phyloP scores from a whole-genome alignment of 805 yeast genomes.

The Myxozyma monticola region DNA sequence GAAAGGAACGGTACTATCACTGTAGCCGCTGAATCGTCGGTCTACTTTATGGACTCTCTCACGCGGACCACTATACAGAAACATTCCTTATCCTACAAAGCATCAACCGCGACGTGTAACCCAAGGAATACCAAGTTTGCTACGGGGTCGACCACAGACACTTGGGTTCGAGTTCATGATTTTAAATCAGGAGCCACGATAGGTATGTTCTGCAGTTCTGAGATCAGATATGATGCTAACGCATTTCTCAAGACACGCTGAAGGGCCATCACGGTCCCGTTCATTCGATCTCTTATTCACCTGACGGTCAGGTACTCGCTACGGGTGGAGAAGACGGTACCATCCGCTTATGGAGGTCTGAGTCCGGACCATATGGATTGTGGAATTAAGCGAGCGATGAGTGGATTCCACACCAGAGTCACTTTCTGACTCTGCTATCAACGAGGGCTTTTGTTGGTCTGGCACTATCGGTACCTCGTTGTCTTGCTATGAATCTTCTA shows the following conservation, averaged over 20 bases:
- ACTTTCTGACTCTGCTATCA: too few species aligned
- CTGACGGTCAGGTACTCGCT: slow-evolving; percentile 32
- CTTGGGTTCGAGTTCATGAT: slow-evolving; percentile 39
- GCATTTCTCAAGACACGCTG: slow-evolving; percentile 17
- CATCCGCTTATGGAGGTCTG: slow-evolving; percentile 31
- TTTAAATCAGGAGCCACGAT: slow-evolving; percentile 15
- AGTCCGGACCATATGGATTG: slow-evolving; percentile 37
- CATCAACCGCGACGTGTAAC: slow-evolving; percentile 34
- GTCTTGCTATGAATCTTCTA: too few species aligned
- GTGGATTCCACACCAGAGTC: too few species aligned
- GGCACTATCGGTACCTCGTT: too few species aligned
- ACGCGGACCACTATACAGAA: slow-evolving; percentile 26
- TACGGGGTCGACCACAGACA: slow-evolving; percentile 37
- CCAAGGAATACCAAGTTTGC: slow-evolving; percentile 29
- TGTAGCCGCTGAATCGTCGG: slow-evolving; percentile 32
- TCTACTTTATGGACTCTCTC: slow-evolving; percentile 29
- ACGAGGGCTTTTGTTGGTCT: too few species aligned
- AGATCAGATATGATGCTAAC: neutral
- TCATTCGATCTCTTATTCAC: slow-evolving; percentile 33
- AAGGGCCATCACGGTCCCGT: slow-evolving; percentile 35
- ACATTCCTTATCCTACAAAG: slow-evolving; percentile 32
- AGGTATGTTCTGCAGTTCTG: slow-evolving; percentile 1
- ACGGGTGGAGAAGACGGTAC: slow-evolving; percentile 35
- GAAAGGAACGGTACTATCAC: slow-evolving; percentile 24
- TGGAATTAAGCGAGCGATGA: slow-evolving; percentile 36